A percentile compares a stretch with the other conserved stretches of the same genome.
These are phyloP conservation scores for Cephalotrichum gorgonifer DNA, from an alignment of 2,329 filamentous ascomycete genomes.

Conservation along the genomic window DNA sequence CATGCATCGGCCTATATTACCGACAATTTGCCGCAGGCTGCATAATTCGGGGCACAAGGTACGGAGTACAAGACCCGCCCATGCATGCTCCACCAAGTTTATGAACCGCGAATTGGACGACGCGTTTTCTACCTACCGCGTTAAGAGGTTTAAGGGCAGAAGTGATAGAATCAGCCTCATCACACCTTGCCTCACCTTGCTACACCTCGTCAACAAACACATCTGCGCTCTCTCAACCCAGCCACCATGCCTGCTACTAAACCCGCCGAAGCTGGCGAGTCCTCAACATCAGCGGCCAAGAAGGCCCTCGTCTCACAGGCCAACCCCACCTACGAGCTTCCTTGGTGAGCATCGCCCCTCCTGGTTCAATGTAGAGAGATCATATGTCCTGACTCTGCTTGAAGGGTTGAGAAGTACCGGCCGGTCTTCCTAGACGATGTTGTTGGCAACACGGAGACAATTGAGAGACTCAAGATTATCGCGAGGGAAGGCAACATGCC, in stretches of 20 bases:
- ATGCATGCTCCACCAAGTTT: background rate
- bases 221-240: background rate
- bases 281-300: constrained; percentile 49
- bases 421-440: constrained; percentile 93
- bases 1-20: background rate
- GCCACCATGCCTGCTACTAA: constrained; percentile 36
- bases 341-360: constrained; percentile 47
- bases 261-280: constrained; percentile 45
- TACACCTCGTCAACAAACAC: background rate
- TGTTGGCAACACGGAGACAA: constrained; percentile 94
- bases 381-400: constrained; percentile 12
- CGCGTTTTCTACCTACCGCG: background rate
- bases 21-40: background rate
- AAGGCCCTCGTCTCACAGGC: constrained; percentile 42
- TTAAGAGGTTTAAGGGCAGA: background rate
- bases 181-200: background rate
- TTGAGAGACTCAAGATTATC: constrained; percentile 95
- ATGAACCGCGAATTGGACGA: background rate
- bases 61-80: background rate
- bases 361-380: background rate
- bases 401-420: constrained; percentile 95
- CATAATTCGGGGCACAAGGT: background rate
- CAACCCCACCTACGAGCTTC: constrained; percentile 58
- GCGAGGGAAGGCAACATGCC: constrained; percentile 99
- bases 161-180: background rate